These are phyloP conservation scores for Debaryomyces maramus DNA, from an alignment of 805 yeast species.

Conservation along the genomic window DNA sequence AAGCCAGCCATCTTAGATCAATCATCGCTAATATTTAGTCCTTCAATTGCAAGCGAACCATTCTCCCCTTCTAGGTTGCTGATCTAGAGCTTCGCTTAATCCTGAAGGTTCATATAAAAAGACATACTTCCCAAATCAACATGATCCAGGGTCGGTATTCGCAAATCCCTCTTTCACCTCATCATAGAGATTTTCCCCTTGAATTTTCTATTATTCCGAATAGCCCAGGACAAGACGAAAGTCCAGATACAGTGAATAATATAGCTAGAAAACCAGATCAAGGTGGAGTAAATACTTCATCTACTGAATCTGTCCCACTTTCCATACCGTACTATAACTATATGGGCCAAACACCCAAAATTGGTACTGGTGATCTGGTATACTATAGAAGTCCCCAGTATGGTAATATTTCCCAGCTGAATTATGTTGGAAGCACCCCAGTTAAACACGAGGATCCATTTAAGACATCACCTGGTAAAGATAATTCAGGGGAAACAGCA, in stretches of 20 bases:
- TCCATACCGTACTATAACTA: slow-evolving; percentile 23
- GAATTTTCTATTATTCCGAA: background rate
- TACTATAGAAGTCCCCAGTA: no score
- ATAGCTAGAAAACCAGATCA: background rate
- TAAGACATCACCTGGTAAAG: background rate
- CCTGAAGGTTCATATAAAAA: no score
- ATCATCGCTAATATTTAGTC: background rate
- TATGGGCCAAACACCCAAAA: no score
- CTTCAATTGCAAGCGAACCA: no score
- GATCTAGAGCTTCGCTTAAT: no score
- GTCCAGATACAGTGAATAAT: background rate
- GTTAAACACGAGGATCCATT: background rate
- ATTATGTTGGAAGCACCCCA: background rate
- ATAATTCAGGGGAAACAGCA: no score
- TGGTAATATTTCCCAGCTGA: slow-evolving; percentile 27
- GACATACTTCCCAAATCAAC: no score
- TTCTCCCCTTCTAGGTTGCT: no score
- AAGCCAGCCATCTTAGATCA: background rate
- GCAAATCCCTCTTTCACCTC: no score
- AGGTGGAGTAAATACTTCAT: slow-evolving; percentile 23
- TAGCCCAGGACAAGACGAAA: background rate
- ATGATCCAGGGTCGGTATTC: no score
- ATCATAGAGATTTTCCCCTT: background rate
- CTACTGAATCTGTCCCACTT: slow-evolving; percentile 27
- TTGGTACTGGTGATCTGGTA: no score